Evolutionary conservation across 192 early-diverging fungal species (phyloP).

Genomic region (Coemansia pectinata): DNA sequence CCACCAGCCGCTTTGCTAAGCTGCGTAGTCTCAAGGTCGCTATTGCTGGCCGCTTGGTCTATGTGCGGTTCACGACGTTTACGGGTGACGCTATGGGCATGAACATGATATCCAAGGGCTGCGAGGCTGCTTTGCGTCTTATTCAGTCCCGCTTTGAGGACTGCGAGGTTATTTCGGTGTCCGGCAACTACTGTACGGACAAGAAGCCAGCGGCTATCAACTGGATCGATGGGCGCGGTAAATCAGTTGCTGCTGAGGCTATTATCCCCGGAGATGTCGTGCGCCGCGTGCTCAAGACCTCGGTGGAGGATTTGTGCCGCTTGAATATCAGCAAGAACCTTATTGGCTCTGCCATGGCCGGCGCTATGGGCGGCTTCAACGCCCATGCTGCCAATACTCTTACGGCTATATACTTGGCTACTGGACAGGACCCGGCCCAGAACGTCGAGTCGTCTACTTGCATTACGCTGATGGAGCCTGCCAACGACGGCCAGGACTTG

Average conservation of each 20-base stretch:
- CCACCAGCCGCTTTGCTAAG: conserved; percentile 86
- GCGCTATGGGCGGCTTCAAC: conserved; percentile 88
- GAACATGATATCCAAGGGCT: conserved; percentile 98
- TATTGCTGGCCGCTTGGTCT: conserved; percentile 79
- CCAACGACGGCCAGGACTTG: conserved; percentile 75
- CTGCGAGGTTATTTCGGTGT: conserved; percentile 79
- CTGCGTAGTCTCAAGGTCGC: conserved; percentile 80
- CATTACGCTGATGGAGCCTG: conserved; percentile 91
- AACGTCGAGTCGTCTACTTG: conserved; percentile 93
- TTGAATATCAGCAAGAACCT: conserved; percentile 89
- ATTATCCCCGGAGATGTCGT: conserved; percentile 80
- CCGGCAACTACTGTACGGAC: conserved; percentile 95
- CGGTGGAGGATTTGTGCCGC: conserved; percentile 72
- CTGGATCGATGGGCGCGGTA: conserved; percentile 97
- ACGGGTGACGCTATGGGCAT: conserved; percentile 99
- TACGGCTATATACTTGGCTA: conserved; percentile 87
- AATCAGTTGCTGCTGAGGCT: conserved; percentile 86
- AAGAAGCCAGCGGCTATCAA: conserved; percentile 97
- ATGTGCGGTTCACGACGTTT: conserved; percentile 83
- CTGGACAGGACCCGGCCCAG: conserved; percentile 95
- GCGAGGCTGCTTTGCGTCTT: conserved; percentile 75
- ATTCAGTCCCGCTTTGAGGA: conserved; percentile 65
- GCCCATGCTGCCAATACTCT: conserved; percentile 93
- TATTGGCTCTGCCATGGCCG: conserved; percentile 93
- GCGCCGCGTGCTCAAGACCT: conserved; percentile 82